Percentiles rank a stretch among this genome's conserved stretches.
phyloP scores from a whole-genome alignment of 257 asterid species.

The Solanum piurae region DNA sequence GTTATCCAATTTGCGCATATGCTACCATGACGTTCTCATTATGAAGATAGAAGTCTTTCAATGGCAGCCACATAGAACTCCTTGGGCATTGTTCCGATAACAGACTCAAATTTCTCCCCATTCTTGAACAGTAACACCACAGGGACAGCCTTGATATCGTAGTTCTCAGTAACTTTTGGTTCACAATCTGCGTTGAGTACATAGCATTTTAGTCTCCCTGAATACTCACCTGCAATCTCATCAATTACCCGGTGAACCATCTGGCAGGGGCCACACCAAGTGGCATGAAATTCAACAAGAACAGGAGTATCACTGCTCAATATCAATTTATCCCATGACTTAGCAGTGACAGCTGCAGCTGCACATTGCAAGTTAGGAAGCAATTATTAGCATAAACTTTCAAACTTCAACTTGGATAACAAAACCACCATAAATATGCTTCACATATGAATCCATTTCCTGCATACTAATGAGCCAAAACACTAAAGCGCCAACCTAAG shows the following conservation, averaged over 20 bases:
- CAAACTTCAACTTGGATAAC: neutral
- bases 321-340: slow-evolving; percentile 67
- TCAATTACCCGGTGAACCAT: slow-evolving; percentile 88
- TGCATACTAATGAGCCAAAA: neutral
- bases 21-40: neutral
- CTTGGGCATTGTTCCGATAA: slow-evolving; percentile 88
- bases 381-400: neutral
- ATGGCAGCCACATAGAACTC: slow-evolving; percentile 73
- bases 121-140: slow-evolving; percentile 77
- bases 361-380: slow-evolving; percentile 9
- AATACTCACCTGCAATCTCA: slow-evolving; percentile 71
- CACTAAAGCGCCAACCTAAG: neutral
- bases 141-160: slow-evolving; percentile 79
- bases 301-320: slow-evolving; percentile 55
- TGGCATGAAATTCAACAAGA: slow-evolving; percentile 73
- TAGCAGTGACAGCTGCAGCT: slow-evolving; percentile 57
- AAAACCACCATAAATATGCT: neutral
- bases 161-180: slow-evolving; percentile 46
- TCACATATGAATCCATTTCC: neutral
- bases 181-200: slow-evolving; percentile 62
- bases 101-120: slow-evolving; percentile 51
- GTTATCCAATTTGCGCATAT: neutral
- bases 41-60: slow-evolving; percentile 52
- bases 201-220: slow-evolving; percentile 65
- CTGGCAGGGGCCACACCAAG: slow-evolving; percentile 96